Conservation (phyloP, 2,329 filamentous ascomycete genomes). For the Colletotrichum orbiculare region DNA sequence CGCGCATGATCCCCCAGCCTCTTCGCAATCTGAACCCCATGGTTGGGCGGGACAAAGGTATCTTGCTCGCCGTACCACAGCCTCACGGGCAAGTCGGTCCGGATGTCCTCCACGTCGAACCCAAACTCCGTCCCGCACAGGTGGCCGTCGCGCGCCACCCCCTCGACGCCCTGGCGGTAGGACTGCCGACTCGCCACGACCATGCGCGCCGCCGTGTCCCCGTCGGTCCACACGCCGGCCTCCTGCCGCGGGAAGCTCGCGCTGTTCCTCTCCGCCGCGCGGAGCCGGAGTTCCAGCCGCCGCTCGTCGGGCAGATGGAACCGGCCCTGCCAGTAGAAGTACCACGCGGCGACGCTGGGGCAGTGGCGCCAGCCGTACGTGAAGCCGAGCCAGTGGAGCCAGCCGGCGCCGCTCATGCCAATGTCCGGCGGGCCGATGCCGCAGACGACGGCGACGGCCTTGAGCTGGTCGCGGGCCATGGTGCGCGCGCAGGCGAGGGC, state of each 20-base stretch:
- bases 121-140: constrained; percentile 30
- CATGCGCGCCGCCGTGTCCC: constrained; percentile 23
- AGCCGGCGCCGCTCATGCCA: constrained; percentile 37
- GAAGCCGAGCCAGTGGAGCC: constrained; percentile 36
- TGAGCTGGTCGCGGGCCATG: constrained; percentile 33
- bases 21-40: constrained; percentile 31
- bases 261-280: constrained; percentile 26
- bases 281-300: constrained; percentile 11
- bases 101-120: constrained; percentile 30
- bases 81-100: constrained; percentile 14
- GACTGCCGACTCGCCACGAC: constrained; percentile 28
- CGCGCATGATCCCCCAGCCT: constrained; percentile 10
- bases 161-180: constrained; percentile 31
- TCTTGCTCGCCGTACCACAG: constrained; percentile 34
- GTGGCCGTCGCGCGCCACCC: constrained; percentile 26
- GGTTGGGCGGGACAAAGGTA: constrained; percentile 29
- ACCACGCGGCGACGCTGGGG: constrained; percentile 29
- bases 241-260: constrained; percentile 15
- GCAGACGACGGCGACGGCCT: constrained; percentile 36
- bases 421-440: constrained; percentile 40
- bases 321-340: constrained; percentile 14
- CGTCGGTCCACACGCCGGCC: constrained; percentile 17
- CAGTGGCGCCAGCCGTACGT: constrained; percentile 33
- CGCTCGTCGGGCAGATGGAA: constrained; percentile 26
- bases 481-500: constrained; percentile 38